A percentile compares a stretch with the other conserved stretches of the same genome.
phyloP scores from a whole-genome alignment of 345 rosid species.

The Lenwebbia sp. region DNA sequence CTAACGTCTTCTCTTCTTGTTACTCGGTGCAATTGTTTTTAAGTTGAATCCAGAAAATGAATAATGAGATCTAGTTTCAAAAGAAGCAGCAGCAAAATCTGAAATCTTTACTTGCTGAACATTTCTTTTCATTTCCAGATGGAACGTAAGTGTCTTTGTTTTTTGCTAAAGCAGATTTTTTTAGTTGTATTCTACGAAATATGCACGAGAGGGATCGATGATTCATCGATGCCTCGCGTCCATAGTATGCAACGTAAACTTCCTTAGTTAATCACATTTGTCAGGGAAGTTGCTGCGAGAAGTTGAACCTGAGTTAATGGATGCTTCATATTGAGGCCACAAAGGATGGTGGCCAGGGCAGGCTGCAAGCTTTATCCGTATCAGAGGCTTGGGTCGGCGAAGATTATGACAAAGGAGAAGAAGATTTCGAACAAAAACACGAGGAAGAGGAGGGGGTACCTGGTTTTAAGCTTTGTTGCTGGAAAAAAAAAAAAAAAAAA shows the following conservation, averaged over 20 bases:
- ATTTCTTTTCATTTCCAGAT: too few relatives aligned
- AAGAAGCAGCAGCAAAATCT: too few relatives aligned
- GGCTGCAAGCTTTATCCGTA: constrained; percentile 32
- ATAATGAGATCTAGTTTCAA: background rate
- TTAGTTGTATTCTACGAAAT: too few relatives aligned
- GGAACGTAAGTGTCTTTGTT: too few relatives aligned
- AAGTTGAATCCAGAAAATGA: background rate
- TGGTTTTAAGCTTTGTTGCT: background rate
- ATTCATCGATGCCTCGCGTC: background rate
- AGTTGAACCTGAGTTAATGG: constrained; percentile 69
- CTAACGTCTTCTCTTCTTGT: background rate
- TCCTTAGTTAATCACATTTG: background rate
- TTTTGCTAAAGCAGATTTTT: too few relatives aligned
- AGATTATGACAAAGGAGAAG: constrained; percentile 8
- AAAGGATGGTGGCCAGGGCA: constrained; percentile 50
- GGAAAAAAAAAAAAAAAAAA: background rate
- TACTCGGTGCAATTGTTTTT: background rate
- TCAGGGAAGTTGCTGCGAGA: constrained; percentile 67
- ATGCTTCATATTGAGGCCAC: constrained; percentile 54
- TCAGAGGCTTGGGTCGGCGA: constrained; percentile 10
- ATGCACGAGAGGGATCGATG: too few relatives aligned
- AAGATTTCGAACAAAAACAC: constrained; percentile 28
- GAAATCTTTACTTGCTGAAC: too few relatives aligned
- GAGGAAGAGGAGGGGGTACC: constrained; percentile 19
- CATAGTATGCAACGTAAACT: background rate